Evolutionary conservation across 768 basidiomycete genomes (phyloP).

Genomic region (Clavulina sp.): DNA sequence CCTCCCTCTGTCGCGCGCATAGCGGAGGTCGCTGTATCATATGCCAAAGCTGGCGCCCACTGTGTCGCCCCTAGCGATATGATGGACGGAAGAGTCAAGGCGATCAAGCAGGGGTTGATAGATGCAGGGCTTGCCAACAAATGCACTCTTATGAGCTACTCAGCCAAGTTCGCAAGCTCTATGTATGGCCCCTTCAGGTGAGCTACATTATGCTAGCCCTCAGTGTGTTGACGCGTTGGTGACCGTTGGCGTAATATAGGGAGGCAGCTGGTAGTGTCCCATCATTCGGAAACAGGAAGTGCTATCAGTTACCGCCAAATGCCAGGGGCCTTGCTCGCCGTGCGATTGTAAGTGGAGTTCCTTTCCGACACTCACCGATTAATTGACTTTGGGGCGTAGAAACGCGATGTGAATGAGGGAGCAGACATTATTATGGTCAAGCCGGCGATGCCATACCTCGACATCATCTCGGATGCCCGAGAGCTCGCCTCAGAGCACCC

Average conservation of each 20-base stretch:
- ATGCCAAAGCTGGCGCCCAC: constrained; percentile 90
- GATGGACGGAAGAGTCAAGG: constrained; percentile 93
- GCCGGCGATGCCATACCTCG: constrained; percentile 88
- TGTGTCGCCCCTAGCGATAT: constrained; percentile 98
- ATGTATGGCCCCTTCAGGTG: constrained; percentile 94
- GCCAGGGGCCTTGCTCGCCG: constrained; percentile 82
- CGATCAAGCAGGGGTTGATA: constrained; percentile 76
- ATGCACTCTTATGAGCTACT: constrained; percentile 90
- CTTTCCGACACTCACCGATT: neutral
- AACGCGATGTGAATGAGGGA: constrained; percentile 77
- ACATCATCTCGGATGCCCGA: constrained; percentile 75
- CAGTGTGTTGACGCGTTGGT: neutral
- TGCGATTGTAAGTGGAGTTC: constrained; percentile 53
- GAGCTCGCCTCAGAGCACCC: constrained; percentile 73
- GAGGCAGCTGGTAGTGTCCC: constrained; percentile 97
- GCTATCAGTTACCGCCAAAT: constrained; percentile 87
- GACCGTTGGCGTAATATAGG: constrained; percentile 23
- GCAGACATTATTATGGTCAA: constrained; percentile 99
- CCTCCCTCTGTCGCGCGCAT: constrained; percentile 70
- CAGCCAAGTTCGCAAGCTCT: constrained; percentile 91
- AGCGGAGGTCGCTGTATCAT: constrained; percentile 79
- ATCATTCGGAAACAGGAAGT: constrained; percentile 88
- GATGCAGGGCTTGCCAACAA: constrained; percentile 71
- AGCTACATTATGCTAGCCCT: constrained; percentile 10
- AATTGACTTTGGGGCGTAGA: constrained; percentile 25